Evolutionary conservation across 805 yeast species (phyloP), one percentile per base, ranked within the genome.

Genomic region (Starmerella floris): DNA sequence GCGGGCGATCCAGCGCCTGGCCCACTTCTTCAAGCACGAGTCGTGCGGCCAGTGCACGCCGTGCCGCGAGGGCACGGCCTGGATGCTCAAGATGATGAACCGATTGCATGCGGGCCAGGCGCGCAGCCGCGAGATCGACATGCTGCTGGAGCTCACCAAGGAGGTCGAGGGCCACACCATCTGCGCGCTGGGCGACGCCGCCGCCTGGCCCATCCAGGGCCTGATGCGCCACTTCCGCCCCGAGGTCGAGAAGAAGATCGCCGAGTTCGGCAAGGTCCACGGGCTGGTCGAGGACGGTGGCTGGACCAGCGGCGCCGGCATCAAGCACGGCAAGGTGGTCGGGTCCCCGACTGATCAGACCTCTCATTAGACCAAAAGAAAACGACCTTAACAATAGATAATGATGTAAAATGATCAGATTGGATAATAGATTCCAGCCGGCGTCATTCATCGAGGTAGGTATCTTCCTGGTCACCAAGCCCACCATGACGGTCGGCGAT

Each of bases 1-100:
- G 48, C 72, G 84, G 51, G 91, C 88, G 53, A 83, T 83, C 60
- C 93, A 83, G 64, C 73, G 94, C 63, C 74, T 83, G 57, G 63
- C 88, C 35, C 76, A 81, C 35, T 83, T 83, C 63, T 83, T 82
- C 69, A 81, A 79, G 68, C 94, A 83, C 65, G 94, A 83, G 69
- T 79, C 91, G 6, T 83, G 94, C 67, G 94, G 94, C 46, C 94
- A 83, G 67, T 83, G 94, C 68, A 83, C 94, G 3, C 94, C 94
- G 45, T 83, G 94, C 66, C 76, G 95, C 62, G 94, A 83, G 66
- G 95, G 95, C 45, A 83, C 94, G 35, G 79, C 93, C 19, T 83
- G 88, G 80, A 67, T 83, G 54, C 68, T 71, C 46, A 79, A 75
- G 64, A 77, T 82, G 74, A 83, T 83, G 94, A 79, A 78, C 59